Base-by-base conservation (phyloP, 352 stramenopile genomes). In the Peronospora belbahrii region DNA sequence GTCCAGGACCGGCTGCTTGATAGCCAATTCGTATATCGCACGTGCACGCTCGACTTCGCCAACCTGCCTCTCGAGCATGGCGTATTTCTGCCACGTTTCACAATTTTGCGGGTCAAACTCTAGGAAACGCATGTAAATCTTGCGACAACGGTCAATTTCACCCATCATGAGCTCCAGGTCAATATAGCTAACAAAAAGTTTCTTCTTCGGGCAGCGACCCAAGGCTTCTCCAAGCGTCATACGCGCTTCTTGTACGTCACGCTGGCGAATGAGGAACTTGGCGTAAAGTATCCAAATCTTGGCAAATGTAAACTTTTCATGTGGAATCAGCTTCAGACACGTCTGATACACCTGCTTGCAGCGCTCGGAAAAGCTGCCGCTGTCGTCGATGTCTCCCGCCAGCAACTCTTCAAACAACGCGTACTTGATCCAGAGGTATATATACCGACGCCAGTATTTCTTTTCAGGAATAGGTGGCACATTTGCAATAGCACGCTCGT, bases 391-490 rank as follows among this genome's bases (percentile, higher is more conserved):
- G 34, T 88, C 77, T 0, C 83, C 65, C 0, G 80, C 85, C 15
- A 94, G 64, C 8, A 99, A 65, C 72, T 99, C 96, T 68, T 99
- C 95, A 47, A 97, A 99, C 2, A 98, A 59, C 5, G 96, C 95
- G 62, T 98, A 99, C 59, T 98, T 98, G 59, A 99, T 98, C 96
- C 96, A 99, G 15, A 99, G 65, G 61, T 98, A 99, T 48, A 99
- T 97, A 64, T 99, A 99, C 9, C 97, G 66, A 41, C 88, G 90
- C 97, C 97, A 99, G 72, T 97, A 97, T 37, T 92, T 79, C 65
- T 99, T 99, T 30, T 98, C 85, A 4, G 74, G 51, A n/a, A 92
- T 70, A 3, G 95, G 95, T 10, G 96, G 96, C 11, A 98, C 66
- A 42, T 98, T 95, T 9, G 83, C 70, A 35, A 98, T 90, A 9